Evolutionary conservation across 345 rosid species (phyloP).

Genomic region (Eutrema yunnanense): DNA sequence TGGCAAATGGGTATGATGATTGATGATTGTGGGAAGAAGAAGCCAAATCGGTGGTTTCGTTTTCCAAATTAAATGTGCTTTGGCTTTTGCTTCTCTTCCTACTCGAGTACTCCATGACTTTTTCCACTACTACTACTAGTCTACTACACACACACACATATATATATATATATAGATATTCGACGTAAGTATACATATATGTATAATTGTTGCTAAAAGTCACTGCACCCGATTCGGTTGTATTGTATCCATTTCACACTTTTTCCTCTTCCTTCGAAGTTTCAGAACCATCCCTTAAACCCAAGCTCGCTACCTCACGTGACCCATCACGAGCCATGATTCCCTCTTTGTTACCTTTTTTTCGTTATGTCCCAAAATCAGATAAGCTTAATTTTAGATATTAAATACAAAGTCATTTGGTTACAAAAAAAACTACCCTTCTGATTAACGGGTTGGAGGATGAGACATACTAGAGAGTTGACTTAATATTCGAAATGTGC

Average conservation of each 20-base stretch:
- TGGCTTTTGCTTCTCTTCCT: conserved; percentile 32
- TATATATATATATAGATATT: too few species aligned
- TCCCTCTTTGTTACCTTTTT: not conserved
- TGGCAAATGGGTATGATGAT: conserved; percentile 34
- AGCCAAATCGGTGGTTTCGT: conserved; percentile 37
- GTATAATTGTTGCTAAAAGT: conserved; percentile 15
- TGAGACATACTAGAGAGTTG: not conserved
- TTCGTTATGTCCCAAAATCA: not conserved
- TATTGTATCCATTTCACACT: conserved; percentile 27
- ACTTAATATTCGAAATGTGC: not conserved
- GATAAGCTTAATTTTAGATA: not conserved
- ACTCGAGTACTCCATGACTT: conserved; percentile 31
- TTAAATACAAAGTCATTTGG: not conserved
- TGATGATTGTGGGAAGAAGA: conserved; percentile 32
- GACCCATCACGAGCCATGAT: conserved; percentile 26
- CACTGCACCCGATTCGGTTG: conserved; percentile 25
- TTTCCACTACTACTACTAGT: conserved; percentile 15
- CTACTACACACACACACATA: not conserved
- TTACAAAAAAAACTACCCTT: not conserved
- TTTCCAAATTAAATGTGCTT: conserved; percentile 33
- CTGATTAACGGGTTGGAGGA: not conserved
- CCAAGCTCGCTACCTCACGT: conserved; percentile 21
- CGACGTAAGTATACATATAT: too few species aligned
- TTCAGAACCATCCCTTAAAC: conserved; percentile 16
- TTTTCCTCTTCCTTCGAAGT: conserved; percentile 9